Conservation (phyloP, 2,329 filamentous ascomycete genomes). For the Cercospora zeae-maydis region DNA sequence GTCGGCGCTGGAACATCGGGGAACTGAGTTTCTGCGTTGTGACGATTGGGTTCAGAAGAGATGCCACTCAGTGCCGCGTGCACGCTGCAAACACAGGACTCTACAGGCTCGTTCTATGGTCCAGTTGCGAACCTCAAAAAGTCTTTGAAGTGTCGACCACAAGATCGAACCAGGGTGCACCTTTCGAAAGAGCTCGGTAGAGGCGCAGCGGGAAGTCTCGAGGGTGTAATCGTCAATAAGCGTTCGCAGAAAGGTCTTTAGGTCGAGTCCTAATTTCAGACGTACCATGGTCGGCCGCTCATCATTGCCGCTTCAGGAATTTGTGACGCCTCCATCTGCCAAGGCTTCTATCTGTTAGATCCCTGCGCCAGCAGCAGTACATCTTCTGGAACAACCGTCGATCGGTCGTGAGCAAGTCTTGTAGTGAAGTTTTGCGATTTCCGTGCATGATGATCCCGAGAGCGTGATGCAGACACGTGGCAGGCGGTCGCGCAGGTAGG, state of each 20-base stretch:
- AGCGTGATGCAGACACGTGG: background rate
- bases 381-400: background rate
- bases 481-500: background rate
- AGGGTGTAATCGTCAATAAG: background rate
- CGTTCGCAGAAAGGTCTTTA: background rate
- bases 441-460: background rate
- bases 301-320: constrained; percentile 2
- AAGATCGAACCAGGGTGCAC: background rate
- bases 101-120: background rate
- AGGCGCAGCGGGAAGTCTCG: background rate
- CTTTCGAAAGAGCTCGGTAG: background rate
- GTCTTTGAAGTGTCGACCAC: background rate
- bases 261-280: background rate
- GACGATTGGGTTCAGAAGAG: background rate
- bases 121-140: background rate
- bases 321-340: background rate
- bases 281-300: constrained; percentile 1
- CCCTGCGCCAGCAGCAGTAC: background rate
- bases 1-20: background rate
- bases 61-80: background rate
- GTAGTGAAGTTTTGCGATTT: background rate
- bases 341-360: background rate
- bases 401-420: background rate
- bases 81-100: background rate
- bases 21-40: background rate